A percentile compares a stretch with the other conserved stretches of the same genome.
These are phyloP conservation scores for Fonsecaea erecta DNA, from an alignment of 2,329 filamentous ascomycete genomes.

Conservation along the genomic window DNA sequence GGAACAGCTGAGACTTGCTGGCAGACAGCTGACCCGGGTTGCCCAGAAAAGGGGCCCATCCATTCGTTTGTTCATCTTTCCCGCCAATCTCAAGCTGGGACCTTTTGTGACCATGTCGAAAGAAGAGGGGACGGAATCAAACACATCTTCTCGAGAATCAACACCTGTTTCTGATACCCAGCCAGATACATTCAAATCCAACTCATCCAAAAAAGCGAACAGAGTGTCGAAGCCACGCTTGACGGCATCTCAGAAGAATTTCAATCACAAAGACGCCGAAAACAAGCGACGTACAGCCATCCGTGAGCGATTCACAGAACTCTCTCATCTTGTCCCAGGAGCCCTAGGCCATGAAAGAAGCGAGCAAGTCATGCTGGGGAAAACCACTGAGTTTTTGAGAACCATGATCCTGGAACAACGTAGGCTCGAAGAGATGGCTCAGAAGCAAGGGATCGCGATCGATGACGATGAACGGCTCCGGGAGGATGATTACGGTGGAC, in stretches of 20 bases:
- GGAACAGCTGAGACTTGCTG: neutral
- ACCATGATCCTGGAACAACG: constrained; percentile 64
- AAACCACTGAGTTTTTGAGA: constrained; percentile 69
- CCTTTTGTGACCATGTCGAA: constrained; percentile 29
- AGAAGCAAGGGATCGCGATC: constrained; percentile 30
- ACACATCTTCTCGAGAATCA: constrained; percentile 23
- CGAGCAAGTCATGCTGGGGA: constrained; percentile 79
- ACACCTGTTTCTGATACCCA: constrained; percentile 21
- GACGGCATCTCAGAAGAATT: constrained; percentile 72
- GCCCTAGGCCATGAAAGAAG: constrained; percentile 82
- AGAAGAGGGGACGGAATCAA: constrained; percentile 30
- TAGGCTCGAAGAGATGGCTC: constrained; percentile 55
- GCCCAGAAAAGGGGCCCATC: neutral
- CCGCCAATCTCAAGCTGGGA: neutral
- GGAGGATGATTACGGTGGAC: constrained; percentile 35
- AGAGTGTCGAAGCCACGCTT: constrained; percentile 64
- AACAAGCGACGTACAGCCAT: constrained; percentile 74
- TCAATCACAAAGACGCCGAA: constrained; percentile 72
- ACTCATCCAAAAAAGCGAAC: constrained; percentile 30
- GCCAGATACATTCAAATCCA: constrained; percentile 11
- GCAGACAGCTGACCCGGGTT: neutral
- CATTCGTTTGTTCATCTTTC: neutral
- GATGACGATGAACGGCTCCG: constrained; percentile 23
- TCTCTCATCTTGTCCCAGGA: constrained; percentile 79
- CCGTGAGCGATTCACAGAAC: constrained; percentile 78